Evolutionary conservation across 2,329 filamentous ascomycete species (phyloP), one percentile per base, ranked within the genome.

Genomic region (Cordyceps fumosorosea): DNA sequence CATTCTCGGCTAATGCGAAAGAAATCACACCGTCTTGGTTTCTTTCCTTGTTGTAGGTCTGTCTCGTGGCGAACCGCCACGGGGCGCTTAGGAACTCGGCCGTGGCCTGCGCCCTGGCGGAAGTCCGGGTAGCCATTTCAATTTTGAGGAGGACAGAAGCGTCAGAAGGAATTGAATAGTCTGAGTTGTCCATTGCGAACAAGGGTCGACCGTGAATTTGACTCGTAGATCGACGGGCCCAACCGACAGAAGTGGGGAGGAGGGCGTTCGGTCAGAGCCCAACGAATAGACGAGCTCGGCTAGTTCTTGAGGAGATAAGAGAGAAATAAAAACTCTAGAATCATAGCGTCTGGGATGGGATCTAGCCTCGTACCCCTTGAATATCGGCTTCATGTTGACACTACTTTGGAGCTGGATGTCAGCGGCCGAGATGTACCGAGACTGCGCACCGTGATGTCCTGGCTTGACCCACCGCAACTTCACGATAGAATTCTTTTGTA

Each of bases 1-100:
- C 73, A 66, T 83, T 82, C 64, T 82, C 80, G 5, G 81, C 80
- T 0, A 80, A 73, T 0, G 76, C 78, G 32, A 83, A 76, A 4
- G 77, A 81, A 56, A 82, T 71, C 55, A 80, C 73, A 1, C 80
- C 80, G 10, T 69, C 65, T 0, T 74, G 73, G 37, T 78, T 78
- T 5, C 65, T 65, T 3, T 68, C 64, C 0, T 76, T 71, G 62
- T 78, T 68, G 68, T 79, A 83, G 2, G 67, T 69, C 7, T 66
- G 69, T 20, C 63, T 60, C 0, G 71, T 69, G 0, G 72, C 73
- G 40, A 74, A 75, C 51, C 70, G 69, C 73, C 73, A 76, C 2
- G 73, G 72, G 2, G 69, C 53, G 45, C 70, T 67, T 20, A 71
- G 59, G 16, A 64, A 65, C 11, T 62, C 64, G 2, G 71, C 64